A percentile compares a stretch with the other conserved stretches of the same genome.
Conservation (phyloP, 2,329 filamentous ascomycete genomes). For the Neopestalotiopsis sp. region DNA sequence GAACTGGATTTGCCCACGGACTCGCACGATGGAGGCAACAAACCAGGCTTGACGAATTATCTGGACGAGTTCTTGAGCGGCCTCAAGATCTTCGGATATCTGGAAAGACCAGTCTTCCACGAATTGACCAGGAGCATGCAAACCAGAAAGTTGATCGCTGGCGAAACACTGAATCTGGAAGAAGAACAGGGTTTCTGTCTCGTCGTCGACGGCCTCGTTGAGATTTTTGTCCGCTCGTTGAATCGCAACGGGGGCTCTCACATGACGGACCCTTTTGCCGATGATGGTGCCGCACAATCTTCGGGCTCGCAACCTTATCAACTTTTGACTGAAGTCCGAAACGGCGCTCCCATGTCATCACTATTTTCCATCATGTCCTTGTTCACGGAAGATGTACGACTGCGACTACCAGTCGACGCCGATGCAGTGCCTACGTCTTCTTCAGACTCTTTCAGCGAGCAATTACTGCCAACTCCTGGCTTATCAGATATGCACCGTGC, state of each 20-base stretch:
- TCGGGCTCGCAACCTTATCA: constrained; percentile 86
- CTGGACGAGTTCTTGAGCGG: constrained; percentile 97
- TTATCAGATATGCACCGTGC: constrained; percentile 22
- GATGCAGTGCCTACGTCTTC: constrained; percentile 32
- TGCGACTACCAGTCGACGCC: constrained; percentile 76
- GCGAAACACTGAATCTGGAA: constrained; percentile 92
- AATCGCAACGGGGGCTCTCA: constrained; percentile 38
- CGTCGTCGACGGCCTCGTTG: constrained; percentile 93
- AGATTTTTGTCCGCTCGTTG: constrained; percentile 96
- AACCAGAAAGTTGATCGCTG: constrained; percentile 92
- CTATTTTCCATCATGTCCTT: constrained; percentile 96
- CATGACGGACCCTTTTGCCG: constrained; percentile 58
- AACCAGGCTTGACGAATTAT: constrained; percentile 93
- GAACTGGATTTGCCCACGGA: constrained; percentile 96
- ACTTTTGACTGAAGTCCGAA: constrained; percentile 94
- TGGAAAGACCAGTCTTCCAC: constrained; percentile 96
- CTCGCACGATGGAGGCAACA: constrained; percentile 85
- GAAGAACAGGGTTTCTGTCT: constrained; percentile 98
- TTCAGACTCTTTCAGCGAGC: constrained; percentile 32
- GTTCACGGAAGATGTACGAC: constrained; percentile 92
- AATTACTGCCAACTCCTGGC: constrained; percentile 31
- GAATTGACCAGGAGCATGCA: constrained; percentile 98
- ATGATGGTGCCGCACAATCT: constrained; percentile 67
- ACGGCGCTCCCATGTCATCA: constrained; percentile 97
- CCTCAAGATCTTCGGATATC: constrained; percentile 98